Conservation (phyloP, 345 rosid species). For the Sonneratia alba region DNA sequence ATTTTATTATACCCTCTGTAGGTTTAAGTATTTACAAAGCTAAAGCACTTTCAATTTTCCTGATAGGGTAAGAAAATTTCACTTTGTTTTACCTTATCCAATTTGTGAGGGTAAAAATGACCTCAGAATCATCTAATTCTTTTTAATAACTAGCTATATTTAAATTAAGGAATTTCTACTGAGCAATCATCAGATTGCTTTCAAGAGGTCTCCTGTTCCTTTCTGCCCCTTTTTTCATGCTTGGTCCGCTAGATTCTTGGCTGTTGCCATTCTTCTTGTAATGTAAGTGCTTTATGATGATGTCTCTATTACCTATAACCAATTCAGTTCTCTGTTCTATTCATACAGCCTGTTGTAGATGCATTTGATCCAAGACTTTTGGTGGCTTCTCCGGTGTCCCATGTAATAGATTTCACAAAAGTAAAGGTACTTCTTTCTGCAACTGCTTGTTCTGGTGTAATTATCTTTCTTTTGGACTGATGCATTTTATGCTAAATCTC, state of each 20-base stretch:
- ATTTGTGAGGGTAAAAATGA: too few species aligned
- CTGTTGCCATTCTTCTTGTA: background rate
- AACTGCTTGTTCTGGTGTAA: too few species aligned
- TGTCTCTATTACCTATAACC: background rate
- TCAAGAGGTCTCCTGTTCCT: background rate
- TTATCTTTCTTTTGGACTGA: background rate
- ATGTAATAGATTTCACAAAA: constrained; percentile 58
- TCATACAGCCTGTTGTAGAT: constrained; percentile 89
- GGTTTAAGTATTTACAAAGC: background rate
- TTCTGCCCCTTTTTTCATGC: background rate
- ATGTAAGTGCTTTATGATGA: background rate
- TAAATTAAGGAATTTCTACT: background rate
- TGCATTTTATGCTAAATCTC: background rate
- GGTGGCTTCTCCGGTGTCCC: constrained; percentile 69
- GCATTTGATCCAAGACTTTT: constrained; percentile 96
- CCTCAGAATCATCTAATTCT: background rate
- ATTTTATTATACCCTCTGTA: background rate
- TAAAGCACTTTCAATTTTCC: background rate
- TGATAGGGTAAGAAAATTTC: too few species aligned
- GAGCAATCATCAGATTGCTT: background rate
- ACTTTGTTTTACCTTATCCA: too few species aligned
- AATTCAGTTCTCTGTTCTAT: constrained; percentile 5
- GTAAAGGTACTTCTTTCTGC: constrained; percentile 45
- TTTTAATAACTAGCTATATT: background rate
- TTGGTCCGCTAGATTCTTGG: background rate